Evolutionary conservation across 495 filamentous ascomycete species (phyloP), one percentile per base, ranked within the genome.

Genomic region (Penicillium longicatenatum): DNA sequence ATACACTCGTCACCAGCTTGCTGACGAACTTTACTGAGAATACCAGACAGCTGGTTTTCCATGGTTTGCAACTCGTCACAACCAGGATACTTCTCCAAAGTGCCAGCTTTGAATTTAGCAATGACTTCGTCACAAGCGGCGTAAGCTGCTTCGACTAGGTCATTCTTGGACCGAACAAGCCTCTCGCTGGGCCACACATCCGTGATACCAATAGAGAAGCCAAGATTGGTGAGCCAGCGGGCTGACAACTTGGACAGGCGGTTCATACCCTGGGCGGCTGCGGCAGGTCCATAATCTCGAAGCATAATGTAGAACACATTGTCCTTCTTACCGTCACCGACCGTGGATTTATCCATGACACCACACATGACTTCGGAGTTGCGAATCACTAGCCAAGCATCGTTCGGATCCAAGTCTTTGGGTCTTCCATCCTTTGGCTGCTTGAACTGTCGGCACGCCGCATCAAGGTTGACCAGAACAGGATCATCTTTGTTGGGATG

Each of bases 321-420:
- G 69, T 96, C 93, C 70, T 98, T 98, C 77, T 98, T 98, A 65
- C 94, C 94, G 12, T 88, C 90, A 60, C 94, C 94, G 42, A 98
- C 89, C 0, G 92, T 96, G 2, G 90, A 87, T 68, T 98, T 98
- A 74, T 98, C 94, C 92, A 98, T 96, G 35, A 91, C 85, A 63
- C 94, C 94, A 66, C 94, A 97, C 92, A 98, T 97, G 58, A 98
- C 86, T 70, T 97, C 94, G 0, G 93, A 97, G 64, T 98, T 97
- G 41, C 94, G 89, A 61, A 98, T 86, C 16, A 96, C 90, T 24
- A 98, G 78, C 83, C 88, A 97, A 7, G 83, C 82, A 72, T 98
- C 94, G 60, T 96, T 89, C 4, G 82, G 80, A 62, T 90, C 86
- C 74, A 98, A 84, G 65, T 97, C 93, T 7, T 75, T 71, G 79